phyloP scores from a whole-genome alignment of 768 basidiomycete species.

The Strobilomyces confusus region DNA sequence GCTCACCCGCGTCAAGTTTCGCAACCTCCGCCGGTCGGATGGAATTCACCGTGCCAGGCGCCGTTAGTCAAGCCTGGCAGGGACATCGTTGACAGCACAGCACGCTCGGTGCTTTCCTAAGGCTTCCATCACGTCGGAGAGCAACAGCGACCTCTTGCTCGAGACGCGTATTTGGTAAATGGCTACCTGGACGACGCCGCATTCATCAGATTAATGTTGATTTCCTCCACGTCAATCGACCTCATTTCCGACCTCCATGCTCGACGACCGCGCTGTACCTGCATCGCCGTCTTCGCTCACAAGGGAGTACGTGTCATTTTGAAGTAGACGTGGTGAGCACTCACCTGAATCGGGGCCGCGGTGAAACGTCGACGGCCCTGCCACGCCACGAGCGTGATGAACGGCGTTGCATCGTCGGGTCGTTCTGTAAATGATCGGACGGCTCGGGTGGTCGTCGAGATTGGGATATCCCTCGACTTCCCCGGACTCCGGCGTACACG shows the following conservation, averaged over 20 bases:
- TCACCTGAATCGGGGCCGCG: no score
- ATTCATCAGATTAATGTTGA: no score
- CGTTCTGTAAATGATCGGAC: no score
- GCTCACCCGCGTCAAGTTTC: slow-evolving; percentile 89
- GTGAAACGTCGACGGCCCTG: no score
- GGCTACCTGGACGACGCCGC: not conserved
- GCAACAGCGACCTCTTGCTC: slow-evolving; percentile 77
- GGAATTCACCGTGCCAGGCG: slow-evolving; percentile 93
- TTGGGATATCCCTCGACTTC: no score
- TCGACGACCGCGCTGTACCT: slow-evolving; percentile 17
- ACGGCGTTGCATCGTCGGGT: no score
- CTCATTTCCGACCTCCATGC: slow-evolving; percentile 1
- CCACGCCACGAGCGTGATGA: no score
- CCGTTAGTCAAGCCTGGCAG: slow-evolving; percentile 94
- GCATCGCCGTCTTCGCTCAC: not conserved
- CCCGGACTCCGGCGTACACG: no score
- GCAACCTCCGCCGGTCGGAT: slow-evolving; percentile 43
- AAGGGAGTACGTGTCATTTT: no score
- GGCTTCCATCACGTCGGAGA: slow-evolving; percentile 87
- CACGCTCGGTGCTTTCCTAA: slow-evolving; percentile 92
- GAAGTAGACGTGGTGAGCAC: no score
- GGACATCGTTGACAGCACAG: slow-evolving; percentile 97
- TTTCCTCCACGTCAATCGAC: not conserved
- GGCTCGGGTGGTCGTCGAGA: no score
- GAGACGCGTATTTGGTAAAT: slow-evolving; percentile 85